Conservation (phyloP, 331 rosid genomes). For the Rhamnella rubrinervis region DNA sequence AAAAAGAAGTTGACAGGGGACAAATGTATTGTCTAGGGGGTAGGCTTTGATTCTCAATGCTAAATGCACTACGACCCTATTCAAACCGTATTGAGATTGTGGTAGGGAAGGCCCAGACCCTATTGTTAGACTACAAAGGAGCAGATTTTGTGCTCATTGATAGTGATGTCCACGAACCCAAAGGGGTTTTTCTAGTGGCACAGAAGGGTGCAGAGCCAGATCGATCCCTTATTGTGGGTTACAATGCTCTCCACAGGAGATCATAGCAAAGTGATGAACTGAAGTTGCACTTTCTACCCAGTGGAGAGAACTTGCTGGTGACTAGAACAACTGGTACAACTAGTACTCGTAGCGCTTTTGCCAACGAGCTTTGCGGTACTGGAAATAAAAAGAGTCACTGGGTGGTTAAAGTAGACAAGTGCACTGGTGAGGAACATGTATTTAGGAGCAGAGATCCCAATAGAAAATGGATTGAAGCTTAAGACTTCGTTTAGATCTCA, state of each 20-base stretch:
- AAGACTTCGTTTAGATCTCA: not conserved
- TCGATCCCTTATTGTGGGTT: slow-evolving; percentile 50
- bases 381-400: slow-evolving; percentile 44
- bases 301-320: slow-evolving; percentile 65
- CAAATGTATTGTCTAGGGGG: not conserved
- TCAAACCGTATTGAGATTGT: slow-evolving; percentile 40
- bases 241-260: slow-evolving; percentile 44
- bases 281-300: slow-evolving; percentile 52
- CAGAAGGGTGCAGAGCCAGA: slow-evolving; percentile 30
- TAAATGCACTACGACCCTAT: slow-evolving; percentile 24
- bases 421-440: slow-evolving; percentile 83
- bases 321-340: slow-evolving; percentile 11
- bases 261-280: slow-evolving; percentile 31
- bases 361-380: slow-evolving; percentile 10
- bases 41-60: slow-evolving; percentile 16
- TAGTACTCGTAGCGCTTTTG: not conserved
- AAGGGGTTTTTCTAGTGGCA: slow-evolving; percentile 39
- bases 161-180: slow-evolving; percentile 37
- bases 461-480: slow-evolving; percentile 30
- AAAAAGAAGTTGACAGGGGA: not conserved
- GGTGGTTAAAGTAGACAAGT: slow-evolving; percentile 66
- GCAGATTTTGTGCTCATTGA: slow-evolving; percentile 67
- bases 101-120: slow-evolving; percentile 39
- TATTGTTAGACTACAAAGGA: slow-evolving; percentile 37
- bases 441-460: slow-evolving; percentile 48